Base-by-base conservation (phyloP, 2,329 filamentous ascomycete genomes). In the Xylogone sp. region DNA sequence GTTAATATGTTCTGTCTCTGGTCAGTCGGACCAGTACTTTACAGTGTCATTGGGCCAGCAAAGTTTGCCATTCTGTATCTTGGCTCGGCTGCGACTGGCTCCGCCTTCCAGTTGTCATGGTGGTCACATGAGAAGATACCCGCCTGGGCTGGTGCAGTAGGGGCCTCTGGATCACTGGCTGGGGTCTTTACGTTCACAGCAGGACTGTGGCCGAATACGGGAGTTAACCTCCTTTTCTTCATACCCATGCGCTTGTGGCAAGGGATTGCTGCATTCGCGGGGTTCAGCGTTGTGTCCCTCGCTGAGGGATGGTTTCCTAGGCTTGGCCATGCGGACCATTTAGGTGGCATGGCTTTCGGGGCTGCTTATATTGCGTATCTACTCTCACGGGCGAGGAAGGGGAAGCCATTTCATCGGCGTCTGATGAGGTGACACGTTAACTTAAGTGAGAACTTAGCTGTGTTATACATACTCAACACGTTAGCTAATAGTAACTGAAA, bases 1-100 rank as follows among this genome's bases (percentile, higher is more conserved):
- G 24, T 65, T 31, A 68, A 67, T 54, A 68, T 67, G 62, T 57
- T 60, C 16, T 60, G 50, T 1, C 39, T 67, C 2, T 51, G 56
- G 43, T 59, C 59, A 31, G 61, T 66, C 10, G 53, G 64, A 22
- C 55, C 56, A 3, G 48, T 53, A 0, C 54, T 65, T n/a, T 56
- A 50, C 12, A 5, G 3, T 6, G 2, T 24, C 5, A 45, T 45
- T 19, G 56, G 57, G 7, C 8, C 46, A 7, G 21, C 48, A n/a
- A 21, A 45, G 9, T 59, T 59, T 39, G 3, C 46, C 1, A 22
- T 50, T 16, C 7, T 57, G 2, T 59, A 53, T 34, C 42, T 58
- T 27, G 59, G 59, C n/a, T 51, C 52, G 42, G 53, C 48, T 7
- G 16, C 58, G 21, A 50, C 48, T 12, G 59, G 57, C 34, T 39